Base-by-base conservation (phyloP, 2,329 filamentous ascomycete species). In the Helotiales sp. region DNA sequence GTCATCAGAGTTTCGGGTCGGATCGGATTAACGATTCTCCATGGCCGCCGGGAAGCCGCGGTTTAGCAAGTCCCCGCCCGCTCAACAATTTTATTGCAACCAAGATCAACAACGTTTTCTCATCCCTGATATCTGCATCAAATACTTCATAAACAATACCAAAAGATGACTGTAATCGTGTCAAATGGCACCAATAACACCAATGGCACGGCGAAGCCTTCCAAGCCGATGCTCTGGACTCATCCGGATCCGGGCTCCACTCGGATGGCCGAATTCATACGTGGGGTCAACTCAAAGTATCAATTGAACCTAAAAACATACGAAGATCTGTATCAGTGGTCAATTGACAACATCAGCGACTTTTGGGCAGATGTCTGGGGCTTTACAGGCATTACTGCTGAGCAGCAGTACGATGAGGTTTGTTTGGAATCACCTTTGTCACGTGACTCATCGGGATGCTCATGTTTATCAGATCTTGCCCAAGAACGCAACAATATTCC, bases 331-430 rank as follows among this genome's bases (percentile, higher is more conserved):
- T 91, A 95, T 81, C 81, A 86, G 77, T 98, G 95, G 95, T 97
- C 93, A 71, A 85, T 96, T 70, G 86, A 90, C 7, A 84, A 95
- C 73, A 85, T 93, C 7, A 85, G 88, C 26, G 81, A 85, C 1
- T 97, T 97, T 78, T 98, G 95, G 95, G 88, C 86, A 59, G 90
- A 93, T 64, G 86, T 93, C 10, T 97, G 94, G 94, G 83, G 91
- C 49, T 94, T 91, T 79, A 91, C 91, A 2, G 91, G 91, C 50
- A 85, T 98, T 72, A 88, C 84, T 70, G 87, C 92, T 5, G 91
- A 91, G 26, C 83, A 82, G 74, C 79, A 82, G 7, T 94, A 87
- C 76, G 80, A 84, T 28, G 78, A 86, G 80, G 90, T 92, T 77
- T 66, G 81, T n/a, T n/a, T 67, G 13, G 11, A 47, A 37, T 52